Percentiles rank a stretch among this genome's conserved stretches.
Evolutionary conservation across 1,139 yeast genomes (phyloP).

Genomic region (Candida smagusa): DNA sequence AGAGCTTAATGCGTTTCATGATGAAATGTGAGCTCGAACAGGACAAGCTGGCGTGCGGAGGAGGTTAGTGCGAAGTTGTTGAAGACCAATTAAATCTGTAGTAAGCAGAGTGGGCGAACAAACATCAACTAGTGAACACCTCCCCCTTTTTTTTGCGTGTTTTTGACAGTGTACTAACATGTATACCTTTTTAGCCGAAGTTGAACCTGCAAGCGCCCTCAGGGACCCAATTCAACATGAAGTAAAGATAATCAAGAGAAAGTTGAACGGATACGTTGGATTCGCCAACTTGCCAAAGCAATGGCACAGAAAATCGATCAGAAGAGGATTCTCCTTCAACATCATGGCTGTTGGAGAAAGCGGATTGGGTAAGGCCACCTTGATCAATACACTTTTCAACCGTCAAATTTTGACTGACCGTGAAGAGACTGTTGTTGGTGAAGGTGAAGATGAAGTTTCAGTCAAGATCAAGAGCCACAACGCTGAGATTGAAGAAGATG

Average conservation of each 20-base stretch:
- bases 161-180: constrained; percentile 5
- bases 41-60: no score
- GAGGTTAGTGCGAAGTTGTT: no score
- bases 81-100: no score
- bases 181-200: constrained; percentile 8
- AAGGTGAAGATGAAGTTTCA: constrained; percentile 16
- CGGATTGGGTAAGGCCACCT: constrained; percentile 92
- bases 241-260: constrained; percentile 67
- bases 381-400: constrained; percentile 88
- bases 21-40: no score
- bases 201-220: constrained; percentile 8
- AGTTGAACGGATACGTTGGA: constrained; percentile 90
- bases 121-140: no score
- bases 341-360: constrained; percentile 87
- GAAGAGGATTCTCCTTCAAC: constrained; percentile 91
- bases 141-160: no score
- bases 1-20: no score
- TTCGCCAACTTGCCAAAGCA: constrained; percentile 98
- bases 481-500: constrained; percentile 86
- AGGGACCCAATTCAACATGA: constrained; percentile 29
- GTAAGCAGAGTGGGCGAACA: no score
- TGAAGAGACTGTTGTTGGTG: constrained; percentile 17
- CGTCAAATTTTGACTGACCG: constrained; percentile 51
- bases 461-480: constrained; percentile 68
- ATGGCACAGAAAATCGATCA: constrained; percentile 94